Conservation (phyloP, 2,329 filamentous ascomycete species). For the Fusarium sarcochroum region DNA sequence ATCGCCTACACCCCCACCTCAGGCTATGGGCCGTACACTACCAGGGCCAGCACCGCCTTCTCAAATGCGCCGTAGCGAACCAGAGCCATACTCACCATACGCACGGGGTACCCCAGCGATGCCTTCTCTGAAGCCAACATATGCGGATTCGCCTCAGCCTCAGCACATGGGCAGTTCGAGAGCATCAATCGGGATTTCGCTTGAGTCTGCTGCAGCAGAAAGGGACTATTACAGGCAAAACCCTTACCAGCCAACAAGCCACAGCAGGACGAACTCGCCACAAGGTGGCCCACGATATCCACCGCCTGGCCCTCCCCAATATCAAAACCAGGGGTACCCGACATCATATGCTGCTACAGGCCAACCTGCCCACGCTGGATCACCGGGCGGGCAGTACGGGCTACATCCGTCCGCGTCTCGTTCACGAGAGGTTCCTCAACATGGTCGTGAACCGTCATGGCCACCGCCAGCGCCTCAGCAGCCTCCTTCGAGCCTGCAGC, state of each 20-base stretch:
- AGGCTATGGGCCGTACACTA: slow-evolving; percentile 59
- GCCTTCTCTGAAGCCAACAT: slow-evolving; percentile 68
- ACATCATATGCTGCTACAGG: slow-evolving; percentile 55
- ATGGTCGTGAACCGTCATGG: slow-evolving; percentile 56
- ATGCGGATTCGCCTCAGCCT: slow-evolving; percentile 65
- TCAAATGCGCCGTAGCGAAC: slow-evolving; percentile 62
- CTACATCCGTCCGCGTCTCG: slow-evolving; percentile 61
- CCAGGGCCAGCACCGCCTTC: slow-evolving; percentile 57
- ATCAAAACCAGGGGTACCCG: slow-evolving; percentile 63
- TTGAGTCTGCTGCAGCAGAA: slow-evolving; percentile 54
- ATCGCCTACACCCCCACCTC: slow-evolving; percentile 66
- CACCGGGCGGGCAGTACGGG: slow-evolving; percentile 69
- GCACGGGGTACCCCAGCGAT: slow-evolving; percentile 61
- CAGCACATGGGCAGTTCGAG: slow-evolving; percentile 63
- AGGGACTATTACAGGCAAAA: slow-evolving; percentile 65
- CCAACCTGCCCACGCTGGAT: slow-evolving; percentile 60
- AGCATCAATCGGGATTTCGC: slow-evolving; percentile 57
- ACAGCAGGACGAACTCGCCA: slow-evolving; percentile 60
- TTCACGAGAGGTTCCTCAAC: slow-evolving; percentile 59
- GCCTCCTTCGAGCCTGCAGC: slow-evolving; percentile 42
- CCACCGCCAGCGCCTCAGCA: slow-evolving; percentile 49
- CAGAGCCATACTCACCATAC: slow-evolving; percentile 65
- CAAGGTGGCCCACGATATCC: slow-evolving; percentile 64
- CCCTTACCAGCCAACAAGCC: slow-evolving; percentile 53
- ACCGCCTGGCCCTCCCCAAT: slow-evolving; percentile 57